Conservation (phyloP, 1,139 yeast genomes). For the Entelexis sorbosivorans region DNA sequence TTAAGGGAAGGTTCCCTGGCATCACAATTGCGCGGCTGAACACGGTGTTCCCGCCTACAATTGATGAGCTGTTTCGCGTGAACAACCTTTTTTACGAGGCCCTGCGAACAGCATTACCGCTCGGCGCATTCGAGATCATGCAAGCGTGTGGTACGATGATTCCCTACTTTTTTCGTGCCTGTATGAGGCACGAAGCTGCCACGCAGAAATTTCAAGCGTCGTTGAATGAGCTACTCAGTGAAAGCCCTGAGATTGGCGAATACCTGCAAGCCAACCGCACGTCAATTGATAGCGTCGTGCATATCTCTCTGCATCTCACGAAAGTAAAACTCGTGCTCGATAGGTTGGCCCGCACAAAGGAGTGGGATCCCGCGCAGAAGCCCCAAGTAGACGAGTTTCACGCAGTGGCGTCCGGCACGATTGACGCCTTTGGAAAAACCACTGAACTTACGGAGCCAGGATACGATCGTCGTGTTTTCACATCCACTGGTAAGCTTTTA, state of each 20-base stretch:
- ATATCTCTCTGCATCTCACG: constrained; percentile 47
- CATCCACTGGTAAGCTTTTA: constrained; percentile 81
- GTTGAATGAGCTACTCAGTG: constrained; percentile 30
- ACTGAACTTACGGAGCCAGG: constrained; percentile 32
- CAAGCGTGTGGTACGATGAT: constrained; percentile 69
- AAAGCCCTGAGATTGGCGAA: constrained; percentile 14
- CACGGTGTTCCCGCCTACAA: constrained; percentile 81
- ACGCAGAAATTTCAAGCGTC: constrained; percentile 44
- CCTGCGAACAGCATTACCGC: constrained; percentile 51
- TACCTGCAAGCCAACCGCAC: constrained; percentile 37
- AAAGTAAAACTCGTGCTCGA: constrained; percentile 56
- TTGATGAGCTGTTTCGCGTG: constrained; percentile 82
- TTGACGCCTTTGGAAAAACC: constrained; percentile 65
- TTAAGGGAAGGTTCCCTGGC: constrained; percentile 42
- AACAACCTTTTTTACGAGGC: constrained; percentile 76
- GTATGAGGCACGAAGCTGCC: constrained; percentile 89
- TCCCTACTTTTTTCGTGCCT: constrained; percentile 86
- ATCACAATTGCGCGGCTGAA: constrained; percentile 54
- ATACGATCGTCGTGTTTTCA: constrained; percentile 57
- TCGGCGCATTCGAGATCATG: constrained; percentile 62
- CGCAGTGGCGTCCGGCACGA: constrained; percentile 35
- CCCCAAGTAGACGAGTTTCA: constrained; percentile 38
- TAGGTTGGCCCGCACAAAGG: constrained; percentile 34
- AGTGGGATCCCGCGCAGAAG: constrained; percentile 33
- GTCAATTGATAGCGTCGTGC: constrained; percentile 56